phyloP scores from a whole-genome alignment of 2,329 filamentous ascomycete species.

The Venturia effusa region DNA sequence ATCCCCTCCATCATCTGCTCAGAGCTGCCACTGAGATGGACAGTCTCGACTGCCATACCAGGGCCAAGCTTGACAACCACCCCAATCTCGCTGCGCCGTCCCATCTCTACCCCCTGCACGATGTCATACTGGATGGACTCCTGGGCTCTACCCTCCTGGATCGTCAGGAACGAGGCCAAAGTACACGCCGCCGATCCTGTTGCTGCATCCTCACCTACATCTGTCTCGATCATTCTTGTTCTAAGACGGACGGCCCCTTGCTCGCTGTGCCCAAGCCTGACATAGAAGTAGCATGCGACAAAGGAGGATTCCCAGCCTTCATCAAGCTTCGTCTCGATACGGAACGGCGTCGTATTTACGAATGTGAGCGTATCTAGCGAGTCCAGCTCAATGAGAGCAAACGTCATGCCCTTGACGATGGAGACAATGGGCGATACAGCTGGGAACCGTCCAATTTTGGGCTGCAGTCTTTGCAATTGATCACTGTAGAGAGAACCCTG shows the following conservation, averaged over 20 bases:
- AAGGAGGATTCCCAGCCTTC: constrained; percentile 44
- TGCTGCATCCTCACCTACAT: constrained; percentile 34
- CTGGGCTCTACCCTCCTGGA: constrained; percentile 26
- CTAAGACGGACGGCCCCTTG: constrained; percentile 31
- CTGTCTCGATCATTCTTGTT: constrained; percentile 46
- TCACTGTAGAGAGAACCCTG: constrained; percentile 20
- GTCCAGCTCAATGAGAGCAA: constrained; percentile 53
- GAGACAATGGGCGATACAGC: constrained; percentile 27
- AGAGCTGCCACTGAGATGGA: constrained; percentile 33
- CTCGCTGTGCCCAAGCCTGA: constrained; percentile 26
- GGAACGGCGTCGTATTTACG: constrained; percentile 25
- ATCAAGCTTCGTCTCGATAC: constrained; percentile 25
- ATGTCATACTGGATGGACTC: constrained; percentile 30
- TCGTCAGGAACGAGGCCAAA: constrained; percentile 33
- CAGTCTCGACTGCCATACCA: constrained; percentile 25
- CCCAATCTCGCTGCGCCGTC: constrained; percentile 37
- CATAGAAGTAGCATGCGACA: constrained; percentile 49
- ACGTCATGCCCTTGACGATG: constrained; percentile 64
- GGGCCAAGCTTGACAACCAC: constrained; percentile 33
- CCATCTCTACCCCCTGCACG: constrained; percentile 42
- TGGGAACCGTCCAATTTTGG: constrained; percentile 19
- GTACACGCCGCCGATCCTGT: constrained; percentile 41
- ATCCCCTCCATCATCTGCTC: constrained; percentile 33
- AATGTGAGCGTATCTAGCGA: constrained; percentile 46
- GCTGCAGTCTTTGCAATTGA: constrained; percentile 26